Evolutionary conservation across 495 filamentous ascomycete genomes (phyloP), one percentile per base, ranked within the genome.

Genomic region (Entonaema liquescens): DNA sequence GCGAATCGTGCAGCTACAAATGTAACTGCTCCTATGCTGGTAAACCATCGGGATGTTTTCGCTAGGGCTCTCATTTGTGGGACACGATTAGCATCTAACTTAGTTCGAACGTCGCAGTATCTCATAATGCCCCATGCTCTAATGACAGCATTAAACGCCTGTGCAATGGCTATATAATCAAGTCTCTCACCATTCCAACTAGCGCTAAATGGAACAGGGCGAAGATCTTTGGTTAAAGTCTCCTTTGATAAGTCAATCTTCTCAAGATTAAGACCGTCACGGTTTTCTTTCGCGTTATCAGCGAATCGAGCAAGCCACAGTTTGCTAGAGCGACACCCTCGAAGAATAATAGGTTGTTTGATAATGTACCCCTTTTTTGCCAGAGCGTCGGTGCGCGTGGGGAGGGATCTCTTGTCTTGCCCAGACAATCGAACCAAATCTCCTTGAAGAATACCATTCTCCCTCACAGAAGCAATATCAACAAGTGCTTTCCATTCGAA

Each of bases 331-430:
- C 89, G 88, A 42, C 85, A 80, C 23, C 86, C 83, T 55, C 83
- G 87, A 19, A 88, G 83, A 31, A 92, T 83, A 5, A 94, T 84
- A 0, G 86, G 84, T 36, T 87, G 86, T 79, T 98, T 98, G 38
- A 89, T 89, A 52, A 98, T 93, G 77, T 97, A 96, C 8, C 94
- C 95, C 73, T 91, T 92, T 61, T 84, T 82, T 21, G 87, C 86
- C 19, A 98, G 84, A 1, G 84, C 80, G 68, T 93, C 90, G 1
- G 94, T 97, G 42, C 95, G 85, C 55, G 88, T 88, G 12, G 94
- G 93, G 5, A 97, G 87, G 2, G 94, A 97, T 47, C 93, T 86
- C 75, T 96, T 96, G 77, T 97, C 93, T 79, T 97, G 94, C 19
- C 91, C 89, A 66, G 92, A 93, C 8, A 91, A 75, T 31, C 81